Evolutionary conservation across 2,329 filamentous ascomycete genomes (phyloP).

Genomic region (Talaromyces sp.): DNA sequence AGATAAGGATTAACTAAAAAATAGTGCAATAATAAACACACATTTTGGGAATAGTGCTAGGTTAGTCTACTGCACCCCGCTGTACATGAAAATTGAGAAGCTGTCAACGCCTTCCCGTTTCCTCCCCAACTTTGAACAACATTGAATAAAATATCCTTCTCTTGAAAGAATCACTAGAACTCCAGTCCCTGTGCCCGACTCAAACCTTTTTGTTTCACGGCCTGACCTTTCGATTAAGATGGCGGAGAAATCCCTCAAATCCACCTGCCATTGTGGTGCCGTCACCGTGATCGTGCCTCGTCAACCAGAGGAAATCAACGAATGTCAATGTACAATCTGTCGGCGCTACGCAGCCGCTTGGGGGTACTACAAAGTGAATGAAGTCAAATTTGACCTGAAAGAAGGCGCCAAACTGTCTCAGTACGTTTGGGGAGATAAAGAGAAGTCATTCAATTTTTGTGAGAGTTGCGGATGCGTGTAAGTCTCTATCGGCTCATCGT

Average conservation of each 20-base stretch:
- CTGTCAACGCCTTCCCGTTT: not conserved
- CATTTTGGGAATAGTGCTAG: too few relatives aligned
- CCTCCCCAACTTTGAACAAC: not conserved
- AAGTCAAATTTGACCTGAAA: slow-evolving; percentile 3
- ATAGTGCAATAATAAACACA: too few relatives aligned
- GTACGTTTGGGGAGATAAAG: slow-evolving; percentile 9
- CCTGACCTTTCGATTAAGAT: not conserved
- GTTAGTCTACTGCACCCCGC: too few relatives aligned
- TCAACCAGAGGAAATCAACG: slow-evolving; percentile 7
- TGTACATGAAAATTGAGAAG: not conserved
- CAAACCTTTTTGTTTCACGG: not conserved
- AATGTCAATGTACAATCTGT: slow-evolving; percentile 10
- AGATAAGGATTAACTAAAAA: too few relatives aligned
- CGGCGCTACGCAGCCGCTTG: slow-evolving; percentile 10
- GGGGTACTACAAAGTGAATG: slow-evolving; percentile 8
- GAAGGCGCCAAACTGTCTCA: not conserved
- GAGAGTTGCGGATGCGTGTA: slow-evolving; percentile 6
- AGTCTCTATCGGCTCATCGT: not conserved
- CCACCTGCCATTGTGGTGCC: slow-evolving; percentile 8
- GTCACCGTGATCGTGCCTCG: slow-evolving; percentile 4
- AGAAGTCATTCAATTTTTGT: slow-evolving; percentile 7
- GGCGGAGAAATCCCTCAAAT: slow-evolving; percentile 3
- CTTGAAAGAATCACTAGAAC: not conserved
- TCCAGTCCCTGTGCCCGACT: not conserved
- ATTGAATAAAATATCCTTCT: slow-evolving; percentile 1